These are phyloP conservation scores for Termitomyces bulborhizus DNA, from an alignment of 768 basidiomycete species.

Conservation along the genomic window DNA sequence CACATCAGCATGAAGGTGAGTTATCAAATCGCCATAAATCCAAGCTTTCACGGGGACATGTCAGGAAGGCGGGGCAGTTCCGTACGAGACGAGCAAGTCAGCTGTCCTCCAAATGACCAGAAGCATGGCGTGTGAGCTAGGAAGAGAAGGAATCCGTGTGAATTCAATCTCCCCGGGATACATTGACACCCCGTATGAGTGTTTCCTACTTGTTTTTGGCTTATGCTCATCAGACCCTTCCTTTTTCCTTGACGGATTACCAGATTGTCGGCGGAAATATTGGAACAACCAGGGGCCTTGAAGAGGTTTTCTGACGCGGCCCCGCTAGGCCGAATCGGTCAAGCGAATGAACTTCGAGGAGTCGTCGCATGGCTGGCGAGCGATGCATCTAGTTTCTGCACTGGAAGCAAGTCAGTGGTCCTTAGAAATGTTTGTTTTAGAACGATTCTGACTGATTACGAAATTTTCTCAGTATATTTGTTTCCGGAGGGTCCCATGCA, in stretches of 20 bases:
- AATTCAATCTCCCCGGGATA: slow-evolving; percentile 72
- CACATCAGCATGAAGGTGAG: slow-evolving; percentile 21
- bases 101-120: slow-evolving; percentile 74
- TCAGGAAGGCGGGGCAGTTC: not conserved
- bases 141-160: slow-evolving; percentile 43
- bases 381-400: not conserved
- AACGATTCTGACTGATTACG: too few species aligned
- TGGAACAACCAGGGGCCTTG: slow-evolving; percentile 54
- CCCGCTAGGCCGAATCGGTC: slow-evolving; percentile 65
- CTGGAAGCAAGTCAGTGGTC: slow-evolving; percentile 30
- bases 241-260: too few species aligned
- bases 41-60: not conserved
- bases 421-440: not conserved
- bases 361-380: not conserved
- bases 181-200: slow-evolving; percentile 53
- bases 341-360: slow-evolving; percentile 28
- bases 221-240: not conserved
- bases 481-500: slow-evolving; percentile 53
- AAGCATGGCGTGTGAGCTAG: slow-evolving; percentile 67
- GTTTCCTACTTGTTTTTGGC: not conserved
- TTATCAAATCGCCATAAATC: not conserved
- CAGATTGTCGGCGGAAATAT: slow-evolving; percentile 68
- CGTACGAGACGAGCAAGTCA: slow-evolving; percentile 71
- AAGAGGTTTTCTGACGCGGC: slow-evolving; percentile 60
- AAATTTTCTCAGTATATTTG: slow-evolving; percentile 39